Evolutionary conservation across 2,329 filamentous ascomycete species (phyloP), one percentile per base, ranked within the genome.

Genomic region (Arthrobotrys conoides): DNA sequence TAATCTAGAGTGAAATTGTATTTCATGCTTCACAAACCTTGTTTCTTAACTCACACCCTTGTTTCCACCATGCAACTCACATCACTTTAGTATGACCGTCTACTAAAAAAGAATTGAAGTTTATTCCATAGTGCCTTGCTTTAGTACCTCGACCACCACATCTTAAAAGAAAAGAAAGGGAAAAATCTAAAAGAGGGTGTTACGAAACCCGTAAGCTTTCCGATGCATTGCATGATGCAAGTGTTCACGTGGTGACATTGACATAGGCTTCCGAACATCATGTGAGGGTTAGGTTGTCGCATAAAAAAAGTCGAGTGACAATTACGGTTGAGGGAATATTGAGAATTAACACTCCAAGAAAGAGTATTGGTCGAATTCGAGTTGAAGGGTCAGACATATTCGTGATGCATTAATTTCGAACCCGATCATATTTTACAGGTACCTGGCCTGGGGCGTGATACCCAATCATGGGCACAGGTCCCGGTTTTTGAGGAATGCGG

Each of bases 191-290:
- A 41, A 38, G 22, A 41, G 18, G 41, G 27, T 38, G 38, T 55
- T 20, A 51, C 53, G 22, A 22, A 68, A 44, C 44, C 72, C 33
- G 48, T 70, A 63, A 49, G 64, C 65, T 49, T 76, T 71, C 49
- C 51, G 66, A 65, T 70, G 33, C n/a, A 33, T 46, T 69, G 55
- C 64, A 75, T 68, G 0, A 55, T 68, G 64, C 64, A 69, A 38
- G 44, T 66, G 71, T 76, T 76, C 71, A 70, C 71, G 65, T 65
- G 65, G 65, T 48, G n/a, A 18, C 30, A 44, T 41, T 69, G n/a
- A 36, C 18, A 27, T 18, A 44, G 44, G 16, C 36, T 55, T 41
- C 36, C 44, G 51, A 22, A 16, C 30, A 57, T 76, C 71, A 76
- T 68, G 71, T 69, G 55, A 27, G 51, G 46, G n/a, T 41, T 48